Base-by-base conservation (phyloP, 495 filamentous ascomycete genomes). In the Aspergillus haitiensis region DNA sequence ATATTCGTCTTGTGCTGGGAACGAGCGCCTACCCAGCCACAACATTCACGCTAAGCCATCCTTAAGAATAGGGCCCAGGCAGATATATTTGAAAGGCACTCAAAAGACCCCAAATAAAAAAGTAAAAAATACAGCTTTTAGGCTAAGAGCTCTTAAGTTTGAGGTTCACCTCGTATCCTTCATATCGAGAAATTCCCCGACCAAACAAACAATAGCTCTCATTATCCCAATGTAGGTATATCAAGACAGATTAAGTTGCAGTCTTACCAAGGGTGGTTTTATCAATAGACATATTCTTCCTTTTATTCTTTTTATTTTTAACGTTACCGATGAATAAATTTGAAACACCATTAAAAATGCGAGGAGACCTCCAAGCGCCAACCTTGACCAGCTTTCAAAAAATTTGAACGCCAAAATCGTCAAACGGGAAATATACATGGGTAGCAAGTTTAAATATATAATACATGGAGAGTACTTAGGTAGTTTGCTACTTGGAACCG, bases 381-480 rank as follows among this genome's bases (percentile, higher is more conserved):
- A 55, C 40, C 32, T 36, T 49, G 39, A 52, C 51, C 55, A 50
- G 52, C 49, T 33, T 60, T 34, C 55, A 31, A 42, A 45, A 32
- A 33, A 54, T 48, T 57, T 58, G 42, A 61, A 52, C 18, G 27
- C 42, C 52, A 35, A 56, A 61, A 10, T 36, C 44, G 44, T n/a
- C 10, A 40, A 40, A 40, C 4, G n/a, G n/a, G 10, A n/a, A 47
- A 16, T 8, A 47, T 47, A 47, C 1, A 16, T 47, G 44, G 8
- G 13, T 6, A 9, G 9, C 10, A 16, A 6, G 44, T 21, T 7
- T 47, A 47, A 9, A 21, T 47, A 47, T 7, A 47, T 16, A 18
- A 16, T 7, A 47, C 12, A 42, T 11, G 39, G 6, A 18, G 44
- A 10, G 9, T 47, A 47, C 5, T 42, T n/a, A n/a, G n/a, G n/a